Evolutionary conservation across 225 moss, liverwort and hornwort species (phyloP).

Genomic region (Pseudoscleropodium purum): DNA sequence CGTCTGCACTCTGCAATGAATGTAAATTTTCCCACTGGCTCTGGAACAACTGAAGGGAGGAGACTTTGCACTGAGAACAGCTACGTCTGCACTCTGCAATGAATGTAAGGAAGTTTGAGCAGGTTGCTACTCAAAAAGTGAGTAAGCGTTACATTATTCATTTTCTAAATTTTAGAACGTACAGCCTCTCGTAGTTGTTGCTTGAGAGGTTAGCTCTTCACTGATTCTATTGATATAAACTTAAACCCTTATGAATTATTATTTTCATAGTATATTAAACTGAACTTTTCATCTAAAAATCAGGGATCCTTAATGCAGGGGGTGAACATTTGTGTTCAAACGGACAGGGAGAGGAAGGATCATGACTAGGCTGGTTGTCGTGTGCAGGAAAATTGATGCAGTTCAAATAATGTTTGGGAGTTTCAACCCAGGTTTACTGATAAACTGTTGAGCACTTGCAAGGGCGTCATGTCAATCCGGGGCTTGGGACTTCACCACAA

Average conservation of each 20-base stretch:
- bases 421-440: neutral
- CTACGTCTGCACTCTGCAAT: neutral
- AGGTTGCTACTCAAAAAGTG: neutral
- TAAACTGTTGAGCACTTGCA: neutral
- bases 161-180: neutral
- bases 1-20: neutral
- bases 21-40: no score
- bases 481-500: neutral
- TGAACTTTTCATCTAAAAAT: neutral
- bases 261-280: no score
- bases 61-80: neutral
- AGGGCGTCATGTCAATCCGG: neutral
- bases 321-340: neutral
- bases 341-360: neutral
- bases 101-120: neutral
- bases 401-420: neutral
- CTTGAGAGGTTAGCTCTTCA: neutral
- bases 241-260: neutral
- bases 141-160: neutral
- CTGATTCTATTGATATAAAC: neutral
- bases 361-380: no score
- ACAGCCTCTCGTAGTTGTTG: no score
- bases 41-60: neutral
- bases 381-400: neutral
- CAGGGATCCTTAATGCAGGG: no score